Evolutionary conservation across 2,329 filamentous ascomycete species (phyloP), one percentile per base, ranked within the genome.

Genomic region (Proliferodiscus dingleyae): DNA sequence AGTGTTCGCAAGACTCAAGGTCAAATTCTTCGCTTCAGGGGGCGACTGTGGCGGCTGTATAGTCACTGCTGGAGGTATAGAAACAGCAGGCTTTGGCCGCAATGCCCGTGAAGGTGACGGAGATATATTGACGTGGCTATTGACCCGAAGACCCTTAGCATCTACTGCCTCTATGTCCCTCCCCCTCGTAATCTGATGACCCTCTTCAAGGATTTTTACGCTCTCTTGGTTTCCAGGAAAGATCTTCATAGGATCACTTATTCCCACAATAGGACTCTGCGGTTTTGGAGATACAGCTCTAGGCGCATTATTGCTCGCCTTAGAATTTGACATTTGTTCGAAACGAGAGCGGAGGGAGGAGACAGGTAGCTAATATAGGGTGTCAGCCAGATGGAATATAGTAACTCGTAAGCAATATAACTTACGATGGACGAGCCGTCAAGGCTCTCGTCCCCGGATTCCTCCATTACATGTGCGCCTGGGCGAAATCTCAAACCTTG

Each of bases 331-430:
- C 71, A 91, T 81, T 62, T 84, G 88, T 71, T 93, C 87, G 64
- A 91, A 93, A 58, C 86, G 83, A 52, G 85, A 87, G 51, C 83
- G 78, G 50, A 93, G 72, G 41, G 87, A 90, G 41, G 87, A 93
- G 41, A 93, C 87, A 21, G 88, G 86, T 70, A 83, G 87, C 85
- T 89, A 52, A 28, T 3, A 22, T n/a, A 21, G 3, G 41, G 10
- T n/a, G 29, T 52, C 39, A 54, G 49, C 45, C 45, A 40, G 40
- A 29, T 15, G 7, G 13, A 30, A 46, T n/a, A 33, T 6, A 34
- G 16, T 7, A 18, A 7, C 3, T 21, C 3, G 29, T 33, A 32
- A 30, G 28, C 43, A 8, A 10, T 11, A 46, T 19, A 66, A 30
- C 81, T 66, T 66, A 87, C 83, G 59, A 90, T 81, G 53, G 87